A percentile compares a stretch with the other conserved stretches of the same genome.
Conservation (phyloP, 495 filamentous ascomycete species). For the Tuber brumale region DNA sequence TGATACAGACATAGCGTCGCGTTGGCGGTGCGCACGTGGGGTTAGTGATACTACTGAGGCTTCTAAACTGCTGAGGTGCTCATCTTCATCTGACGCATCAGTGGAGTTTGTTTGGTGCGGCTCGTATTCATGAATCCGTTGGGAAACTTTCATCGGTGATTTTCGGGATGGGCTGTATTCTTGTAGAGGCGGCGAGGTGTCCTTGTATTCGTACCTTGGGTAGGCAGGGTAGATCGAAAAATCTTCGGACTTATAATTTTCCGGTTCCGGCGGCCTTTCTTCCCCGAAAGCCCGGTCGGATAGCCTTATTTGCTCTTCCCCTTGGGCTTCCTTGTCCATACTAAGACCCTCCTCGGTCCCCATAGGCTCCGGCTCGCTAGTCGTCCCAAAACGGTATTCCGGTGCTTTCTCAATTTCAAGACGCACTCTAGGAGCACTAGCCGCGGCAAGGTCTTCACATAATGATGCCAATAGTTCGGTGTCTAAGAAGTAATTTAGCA, state of each 20-base stretch:
- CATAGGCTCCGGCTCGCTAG: constrained; percentile 9
- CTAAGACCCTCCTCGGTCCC: constrained; percentile 6
- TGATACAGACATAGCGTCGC: constrained; percentile 12
- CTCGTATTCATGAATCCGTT: constrained; percentile 21
- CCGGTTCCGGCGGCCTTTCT: neutral
- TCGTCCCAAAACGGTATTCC: constrained; percentile 7
- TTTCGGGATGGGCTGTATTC: constrained; percentile 10
- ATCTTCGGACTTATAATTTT: neutral
- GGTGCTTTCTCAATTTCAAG: constrained; percentile 8
- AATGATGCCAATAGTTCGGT: constrained; percentile 29
- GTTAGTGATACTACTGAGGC: constrained; percentile 18
- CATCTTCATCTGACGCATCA: constrained; percentile 17
- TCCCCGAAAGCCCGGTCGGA: neutral
- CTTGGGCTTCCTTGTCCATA: neutral
- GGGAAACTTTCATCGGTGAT: constrained; percentile 24
- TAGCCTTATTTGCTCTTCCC: neutral
- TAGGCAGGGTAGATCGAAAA: constrained; percentile 4
- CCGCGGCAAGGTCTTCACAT: constrained; percentile 21
- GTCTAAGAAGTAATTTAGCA: constrained; percentile 13
- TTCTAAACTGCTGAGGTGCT: constrained; percentile 18
- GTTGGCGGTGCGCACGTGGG: constrained; percentile 9
- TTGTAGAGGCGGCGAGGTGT: constrained; percentile 1
- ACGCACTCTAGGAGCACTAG: constrained; percentile 14
- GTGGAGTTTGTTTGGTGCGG: constrained; percentile 18
- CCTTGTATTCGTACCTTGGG: constrained; percentile 11